Evolutionary conservation across 495 filamentous ascomycete species (phyloP), one percentile per base, ranked within the genome.

Genomic region (Hypoxylon fragiforme): DNA sequence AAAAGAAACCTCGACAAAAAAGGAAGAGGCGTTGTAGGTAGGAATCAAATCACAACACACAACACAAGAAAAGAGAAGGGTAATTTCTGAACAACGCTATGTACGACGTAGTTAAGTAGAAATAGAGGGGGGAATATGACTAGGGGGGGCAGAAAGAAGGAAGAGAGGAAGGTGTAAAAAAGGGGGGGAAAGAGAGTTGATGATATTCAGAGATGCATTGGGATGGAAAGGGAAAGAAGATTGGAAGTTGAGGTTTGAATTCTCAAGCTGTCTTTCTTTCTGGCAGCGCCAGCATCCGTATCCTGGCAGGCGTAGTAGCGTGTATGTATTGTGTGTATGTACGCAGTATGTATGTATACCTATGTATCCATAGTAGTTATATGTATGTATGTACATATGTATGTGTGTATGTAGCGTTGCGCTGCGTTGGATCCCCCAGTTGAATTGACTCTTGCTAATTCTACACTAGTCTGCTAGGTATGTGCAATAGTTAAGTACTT

Each of bases 161-260:
- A 28, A 28, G 9, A 9, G 9, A 46, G 56, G 50, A 48, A 57
- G 54, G 16, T 37, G 63, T 54, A 61, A 63, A 61, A 59, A 66
- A 64, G 46, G 54, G 51, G 62, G 36, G 63, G 48, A 62, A 66
- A 70, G 66, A 70, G 69, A 70, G 64, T 68, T 67, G 71, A 74
- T 70, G 69, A 56, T 63, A 70, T 69, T 71, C 63, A 70, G 65
- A 65, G 50, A 57, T 45, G 62, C 58, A 67, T 59, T 54, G 62
- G 51, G 65, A 60, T 62, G 60, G 70, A 54, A 61, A 66, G 52
- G 67, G 60, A 57, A 67, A 55, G 62, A 59, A 67, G 60, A 60
- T 54, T 60, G 56, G 62, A 60, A 67, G 58, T 50, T 66, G 64
- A 54, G 67, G 58, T 52, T 52, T 52, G 47, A 52, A 53, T 49